Evolutionary conservation across 805 yeast species (phyloP).

Genomic region (Cyberlindnera samutprakarnensis): DNA sequence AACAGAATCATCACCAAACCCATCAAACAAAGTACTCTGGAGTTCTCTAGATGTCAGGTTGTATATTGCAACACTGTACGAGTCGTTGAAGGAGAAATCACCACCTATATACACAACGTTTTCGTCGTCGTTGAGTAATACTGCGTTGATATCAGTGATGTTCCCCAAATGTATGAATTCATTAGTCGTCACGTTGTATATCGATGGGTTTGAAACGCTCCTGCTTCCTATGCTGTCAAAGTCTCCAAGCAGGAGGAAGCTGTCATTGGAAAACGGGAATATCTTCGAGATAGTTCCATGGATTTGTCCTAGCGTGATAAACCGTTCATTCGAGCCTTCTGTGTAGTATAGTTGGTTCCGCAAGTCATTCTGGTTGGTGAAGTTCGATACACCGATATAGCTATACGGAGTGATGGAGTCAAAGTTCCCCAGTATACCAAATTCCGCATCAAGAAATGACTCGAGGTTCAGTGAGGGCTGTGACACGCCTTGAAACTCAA

Average conservation of each 20-base stretch:
- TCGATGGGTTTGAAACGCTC: constrained; percentile 24
- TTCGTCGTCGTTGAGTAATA: constrained; percentile 39
- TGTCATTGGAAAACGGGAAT: constrained; percentile 25
- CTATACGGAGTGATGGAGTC: constrained; percentile 28
- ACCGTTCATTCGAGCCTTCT: constrained; percentile 9
- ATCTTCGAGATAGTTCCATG: constrained; percentile 13
- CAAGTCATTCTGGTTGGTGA: constrained; percentile 18
- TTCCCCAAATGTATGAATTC: constrained; percentile 22
- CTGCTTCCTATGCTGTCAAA: constrained; percentile 17
- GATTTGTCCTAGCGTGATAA: constrained; percentile 14
- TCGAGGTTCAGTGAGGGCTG: constrained; percentile 17
- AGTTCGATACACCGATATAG: constrained; percentile 29
- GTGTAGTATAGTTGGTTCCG: constrained; percentile 16
- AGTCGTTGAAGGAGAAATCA: constrained; percentile 44
- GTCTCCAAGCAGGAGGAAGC: constrained; percentile 26
- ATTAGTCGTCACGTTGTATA: constrained; percentile 25
- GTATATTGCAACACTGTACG: constrained; percentile 60
- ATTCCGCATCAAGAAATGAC: constrained; percentile 13
- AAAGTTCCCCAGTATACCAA: constrained; percentile 28
- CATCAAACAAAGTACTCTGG: constrained; percentile 56
- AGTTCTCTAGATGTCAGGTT: constrained; percentile 37
- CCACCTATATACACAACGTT: constrained; percentile 76
- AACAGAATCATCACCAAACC: constrained; percentile 54
- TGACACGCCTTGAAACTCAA: neutral
- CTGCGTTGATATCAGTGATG: constrained; percentile 29